These are phyloP conservation scores for Talaromyces sp. DNA, from an alignment of 2,329 filamentous ascomycete genomes.

Conservation along the genomic window DNA sequence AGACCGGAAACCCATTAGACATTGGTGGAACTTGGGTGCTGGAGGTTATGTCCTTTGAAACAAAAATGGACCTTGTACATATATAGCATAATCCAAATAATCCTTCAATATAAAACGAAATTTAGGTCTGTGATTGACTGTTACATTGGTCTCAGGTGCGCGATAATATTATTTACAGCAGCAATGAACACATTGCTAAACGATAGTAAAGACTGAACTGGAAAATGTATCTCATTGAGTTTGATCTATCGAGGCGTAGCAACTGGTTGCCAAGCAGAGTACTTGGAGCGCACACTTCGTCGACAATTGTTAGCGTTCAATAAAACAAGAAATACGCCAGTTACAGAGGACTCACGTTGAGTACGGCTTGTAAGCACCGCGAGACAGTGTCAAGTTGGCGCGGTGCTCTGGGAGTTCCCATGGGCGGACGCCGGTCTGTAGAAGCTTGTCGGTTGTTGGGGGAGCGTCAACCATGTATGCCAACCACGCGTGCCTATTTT, in stretches of 20 bases:
- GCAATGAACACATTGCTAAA: conserved; percentile 1
- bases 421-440: conserved; percentile 62
- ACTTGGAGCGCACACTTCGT: conserved; percentile 16
- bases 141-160: background rate
- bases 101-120: background rate
- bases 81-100: conserved; percentile 1
- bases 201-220: background rate
- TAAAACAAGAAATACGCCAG: background rate
- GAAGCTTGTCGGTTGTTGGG: conserved; percentile 69
- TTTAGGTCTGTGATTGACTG: background rate
- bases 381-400: conserved; percentile 70
- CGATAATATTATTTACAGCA: conserved; percentile 8
- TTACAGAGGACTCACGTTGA: conserved; percentile 70
- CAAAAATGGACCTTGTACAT: conserved; percentile 12
- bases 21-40: conserved; percentile 68
- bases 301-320: background rate
- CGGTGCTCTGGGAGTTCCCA: conserved; percentile 75
- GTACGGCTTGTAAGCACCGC: conserved; percentile 86
- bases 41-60: conserved; percentile 61
- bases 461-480: conserved; percentile 88
- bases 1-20: conserved; percentile 73
- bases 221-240: conserved; percentile 9
- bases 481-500: conserved; percentile 83
- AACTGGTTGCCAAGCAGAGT: conserved; percentile 17
- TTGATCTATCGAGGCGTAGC: conserved; percentile 19